Conservation (phyloP, 208 protist genomes). For the Trypanosoma lewisi region DNA sequence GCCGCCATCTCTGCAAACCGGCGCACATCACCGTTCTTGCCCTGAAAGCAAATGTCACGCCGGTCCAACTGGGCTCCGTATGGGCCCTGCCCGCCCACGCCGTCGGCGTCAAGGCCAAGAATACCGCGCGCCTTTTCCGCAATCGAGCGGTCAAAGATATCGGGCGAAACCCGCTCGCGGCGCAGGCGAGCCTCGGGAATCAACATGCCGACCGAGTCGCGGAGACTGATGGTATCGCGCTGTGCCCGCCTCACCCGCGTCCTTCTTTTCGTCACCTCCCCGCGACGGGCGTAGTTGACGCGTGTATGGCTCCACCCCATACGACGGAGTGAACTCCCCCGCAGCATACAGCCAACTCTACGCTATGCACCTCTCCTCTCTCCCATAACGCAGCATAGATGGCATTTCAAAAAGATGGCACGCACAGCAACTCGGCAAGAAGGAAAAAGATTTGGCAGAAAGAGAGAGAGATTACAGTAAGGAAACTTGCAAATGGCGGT, state of each 20-base stretch:
- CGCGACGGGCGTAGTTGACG: neutral
- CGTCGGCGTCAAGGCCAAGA: constrained; percentile 7
- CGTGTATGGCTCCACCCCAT: neutral
- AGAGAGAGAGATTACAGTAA: too few relatives aligned
- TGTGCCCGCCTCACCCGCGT: neutral
- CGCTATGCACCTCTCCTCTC: too few relatives aligned
- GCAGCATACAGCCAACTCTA: neutral
- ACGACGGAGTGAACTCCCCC: neutral
- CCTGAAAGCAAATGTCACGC: constrained; percentile 27
- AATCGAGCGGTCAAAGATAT: constrained; percentile 28
- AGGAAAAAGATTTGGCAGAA: constrained; percentile 1
- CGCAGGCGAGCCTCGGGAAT: constrained; percentile 31
- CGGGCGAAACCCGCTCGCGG: constrained; percentile 14
- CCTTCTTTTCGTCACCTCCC: neutral
- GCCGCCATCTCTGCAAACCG: constrained; percentile 21
- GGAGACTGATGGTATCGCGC: neutral
- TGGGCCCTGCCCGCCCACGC: neutral
- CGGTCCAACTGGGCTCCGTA: constrained; percentile 29
- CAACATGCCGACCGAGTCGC: constrained; percentile 33
- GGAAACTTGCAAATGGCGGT: too few relatives aligned
- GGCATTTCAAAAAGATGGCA: neutral
- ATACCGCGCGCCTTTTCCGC: constrained; percentile 22
- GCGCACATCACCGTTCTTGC: constrained; percentile 17
- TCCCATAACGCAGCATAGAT: neutral
- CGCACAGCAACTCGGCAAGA: neutral